Conservation (phyloP, 2,329 filamentous ascomycete genomes). For the Periconia digitata region DNA sequence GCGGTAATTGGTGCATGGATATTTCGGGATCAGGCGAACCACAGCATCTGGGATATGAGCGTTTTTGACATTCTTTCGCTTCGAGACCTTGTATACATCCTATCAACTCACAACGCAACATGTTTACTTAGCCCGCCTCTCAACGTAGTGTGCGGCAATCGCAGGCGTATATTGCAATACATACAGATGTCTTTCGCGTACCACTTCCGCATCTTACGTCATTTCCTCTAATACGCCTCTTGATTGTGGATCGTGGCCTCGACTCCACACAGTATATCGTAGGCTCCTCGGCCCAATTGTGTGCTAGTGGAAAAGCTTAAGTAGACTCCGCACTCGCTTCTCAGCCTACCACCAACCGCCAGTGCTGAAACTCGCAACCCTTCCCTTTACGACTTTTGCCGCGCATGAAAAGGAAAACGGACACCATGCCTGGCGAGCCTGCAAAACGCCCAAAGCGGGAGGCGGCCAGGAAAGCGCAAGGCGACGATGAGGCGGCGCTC, state of each 20-base stretch:
- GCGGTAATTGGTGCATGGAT: conserved; percentile 13
- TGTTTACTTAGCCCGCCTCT: conserved; percentile 15
- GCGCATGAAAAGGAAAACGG: conserved; percentile 1
- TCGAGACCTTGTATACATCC: conserved; percentile 24
- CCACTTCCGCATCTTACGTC: background rate
- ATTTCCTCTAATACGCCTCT: conserved; percentile 15
- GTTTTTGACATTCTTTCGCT: conserved; percentile 11
- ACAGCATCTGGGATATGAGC: conserved; percentile 33
- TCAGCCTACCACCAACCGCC: conserved; percentile 1
- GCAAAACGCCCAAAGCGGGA: conserved; percentile 51
- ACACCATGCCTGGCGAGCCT: conserved; percentile 36
- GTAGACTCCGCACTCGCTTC: conserved; percentile 14
- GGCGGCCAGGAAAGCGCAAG: conserved; percentile 44
- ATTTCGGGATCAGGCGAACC: conserved; percentile 16
- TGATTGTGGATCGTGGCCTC: conserved; percentile 11
- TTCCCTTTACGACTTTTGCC: background rate
- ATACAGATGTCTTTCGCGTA: background rate
- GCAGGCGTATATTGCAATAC: conserved; percentile 9
- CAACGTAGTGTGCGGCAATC: conserved; percentile 32
- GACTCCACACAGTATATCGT: conserved; percentile 7
- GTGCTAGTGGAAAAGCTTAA: conserved; percentile 37
- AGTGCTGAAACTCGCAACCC: conserved; percentile 3
- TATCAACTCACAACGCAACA: conserved; percentile 8
- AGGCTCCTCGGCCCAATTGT: conserved; percentile 11
- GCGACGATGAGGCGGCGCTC: conserved; percentile 56